Evolutionary conservation across 208 protist genomes (phyloP).

Genomic region (Wallacemonas sp.): DNA sequence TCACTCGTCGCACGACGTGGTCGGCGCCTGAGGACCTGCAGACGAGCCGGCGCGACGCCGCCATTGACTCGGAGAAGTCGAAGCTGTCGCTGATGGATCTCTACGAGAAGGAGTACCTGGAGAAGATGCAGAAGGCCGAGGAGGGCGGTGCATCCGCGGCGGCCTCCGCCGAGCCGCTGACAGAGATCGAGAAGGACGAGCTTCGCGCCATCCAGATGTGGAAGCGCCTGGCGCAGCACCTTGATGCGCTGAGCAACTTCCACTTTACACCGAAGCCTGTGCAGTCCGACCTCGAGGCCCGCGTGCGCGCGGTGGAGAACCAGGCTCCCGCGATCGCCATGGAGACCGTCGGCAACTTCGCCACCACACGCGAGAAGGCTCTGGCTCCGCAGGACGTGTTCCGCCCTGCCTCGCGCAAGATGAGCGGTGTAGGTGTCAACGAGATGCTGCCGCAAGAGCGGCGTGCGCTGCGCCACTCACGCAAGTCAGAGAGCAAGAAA

Average conservation of each 20-base stretch:
- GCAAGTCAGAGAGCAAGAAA: conserved; percentile 58
- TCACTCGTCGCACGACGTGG: conserved; percentile 44
- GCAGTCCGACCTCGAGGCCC: conserved; percentile 80
- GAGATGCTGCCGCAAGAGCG: conserved; percentile 76
- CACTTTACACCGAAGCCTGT: conserved; percentile 89
- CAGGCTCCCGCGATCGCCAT: conserved; percentile 83
- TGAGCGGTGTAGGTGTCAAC: conserved; percentile 61
- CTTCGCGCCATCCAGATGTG: conserved; percentile 91
- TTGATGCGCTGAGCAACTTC: conserved; percentile 92
- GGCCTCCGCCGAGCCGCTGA: conserved; percentile 78
- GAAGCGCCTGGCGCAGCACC: conserved; percentile 83
- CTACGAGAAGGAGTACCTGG: conserved; percentile 91
- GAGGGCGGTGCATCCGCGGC: conserved; percentile 37
- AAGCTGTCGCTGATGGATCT: conserved; percentile 90
- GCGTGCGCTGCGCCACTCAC: conserved; percentile 68
- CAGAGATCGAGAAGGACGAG: conserved; percentile 90
- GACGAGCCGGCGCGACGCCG: conserved; percentile 51
- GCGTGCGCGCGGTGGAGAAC: conserved; percentile 82
- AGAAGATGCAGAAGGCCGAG: conserved; percentile 64
- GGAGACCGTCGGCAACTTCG: conserved; percentile 83
- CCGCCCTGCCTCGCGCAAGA: conserved; percentile 52
- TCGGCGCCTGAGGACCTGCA: conserved; percentile 64
- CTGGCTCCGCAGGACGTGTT: conserved; percentile 90
- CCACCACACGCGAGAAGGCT: conserved; percentile 67
- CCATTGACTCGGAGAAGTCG: conserved; percentile 81